These are phyloP conservation scores for Diaporthe humulicola DNA, from an alignment of 2,329 filamentous ascomycete species.

Conservation along the genomic window DNA sequence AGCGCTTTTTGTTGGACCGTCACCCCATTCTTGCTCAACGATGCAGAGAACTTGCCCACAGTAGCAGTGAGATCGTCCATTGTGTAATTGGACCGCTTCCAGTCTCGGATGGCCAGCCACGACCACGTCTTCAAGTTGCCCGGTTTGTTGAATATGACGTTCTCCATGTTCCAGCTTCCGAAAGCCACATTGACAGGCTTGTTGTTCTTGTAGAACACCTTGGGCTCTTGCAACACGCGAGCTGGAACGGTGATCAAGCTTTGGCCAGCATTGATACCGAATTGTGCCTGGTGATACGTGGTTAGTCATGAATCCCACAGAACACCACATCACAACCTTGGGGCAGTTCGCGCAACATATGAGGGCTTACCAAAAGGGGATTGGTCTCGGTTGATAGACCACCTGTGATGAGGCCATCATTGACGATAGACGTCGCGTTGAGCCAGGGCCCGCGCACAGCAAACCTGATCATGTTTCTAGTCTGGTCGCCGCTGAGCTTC, in stretches of 20 bases:
- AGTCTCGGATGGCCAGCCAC: conserved; percentile 44
- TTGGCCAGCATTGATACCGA: conserved; percentile 62
- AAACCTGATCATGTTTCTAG: conserved; percentile 70
- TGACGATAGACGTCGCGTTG: conserved; percentile 69
- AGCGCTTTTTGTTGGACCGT: neutral
- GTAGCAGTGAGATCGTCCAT: neutral
- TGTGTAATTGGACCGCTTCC: neutral
- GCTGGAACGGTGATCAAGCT: conserved; percentile 73
- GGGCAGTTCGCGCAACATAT: neutral
- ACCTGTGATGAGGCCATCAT: conserved; percentile 61
- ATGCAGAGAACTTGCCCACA: conserved; percentile 23
- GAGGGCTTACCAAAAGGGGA: conserved; percentile 50
- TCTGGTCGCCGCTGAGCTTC: conserved; percentile 64
- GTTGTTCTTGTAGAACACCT: conserved; percentile 62
- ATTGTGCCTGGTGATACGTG: conserved; percentile 21
- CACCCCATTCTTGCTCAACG: conserved; percentile 40
- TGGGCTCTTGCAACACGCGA: conserved; percentile 68
- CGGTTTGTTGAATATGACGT: conserved; percentile 61
- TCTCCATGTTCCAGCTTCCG: conserved; percentile 72
- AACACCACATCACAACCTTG: conserved; percentile 44
- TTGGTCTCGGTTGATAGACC: conserved; percentile 58
- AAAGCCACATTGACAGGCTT: conserved; percentile 43
- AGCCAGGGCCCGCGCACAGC: conserved; percentile 68
- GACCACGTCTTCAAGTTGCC: conserved; percentile 58
- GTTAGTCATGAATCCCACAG: conserved; percentile 52